Base-by-base conservation (phyloP, 371 early-diverging fungal species). In the Rhizopus microsporus region DNA sequence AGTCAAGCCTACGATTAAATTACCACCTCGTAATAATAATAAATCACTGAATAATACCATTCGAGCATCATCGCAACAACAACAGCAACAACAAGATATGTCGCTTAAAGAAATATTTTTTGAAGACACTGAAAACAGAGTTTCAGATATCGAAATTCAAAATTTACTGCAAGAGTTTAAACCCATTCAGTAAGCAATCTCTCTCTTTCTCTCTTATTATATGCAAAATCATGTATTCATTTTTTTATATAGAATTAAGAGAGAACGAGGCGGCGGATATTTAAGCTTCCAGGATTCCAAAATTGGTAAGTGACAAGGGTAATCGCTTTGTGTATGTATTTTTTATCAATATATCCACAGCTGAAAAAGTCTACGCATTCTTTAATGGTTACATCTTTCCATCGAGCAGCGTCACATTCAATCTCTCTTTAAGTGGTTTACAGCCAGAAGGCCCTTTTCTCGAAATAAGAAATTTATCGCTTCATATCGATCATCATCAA, bases 301-400 rank as follows among this genome's bases (percentile, higher is more conserved):
- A 61, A 57, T 57, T 45, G 66, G 66, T 51, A 66, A 60, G 58
- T 54, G 55, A 60, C 53, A 43, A 42, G 39, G 35, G 35, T 29
- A 61, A 49, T n/a, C 48, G n/a, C 3, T 9, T 15, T 38, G 10
- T 40, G 9, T 29, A 42, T 32, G 30, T 48, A 40, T 46, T 40
- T 23, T 23, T 23, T 23, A 23, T 23, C 23, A 23, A 23, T 2
- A 23, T 23, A 23, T 23, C 23, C 10, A 29, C 56, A 70, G 76
- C 76, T 30, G 76, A 75, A 38, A 64, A 63, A 52, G 76, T 68
- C 3, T 75, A 70, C 60, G 46, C 76, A 30, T 56, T 75, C 1
- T 72, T 62, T 48, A 69, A 75, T 57, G 66, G 65, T 10, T 65
- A 68, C 34, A 35, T 55, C 10, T 70, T 74, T 59, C 13, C 63